A percentile compares a stretch with the other conserved stretches of the same genome.
Conservation (phyloP, 2,329 filamentous ascomycete species). For the Sporothrix variecibatus region DNA sequence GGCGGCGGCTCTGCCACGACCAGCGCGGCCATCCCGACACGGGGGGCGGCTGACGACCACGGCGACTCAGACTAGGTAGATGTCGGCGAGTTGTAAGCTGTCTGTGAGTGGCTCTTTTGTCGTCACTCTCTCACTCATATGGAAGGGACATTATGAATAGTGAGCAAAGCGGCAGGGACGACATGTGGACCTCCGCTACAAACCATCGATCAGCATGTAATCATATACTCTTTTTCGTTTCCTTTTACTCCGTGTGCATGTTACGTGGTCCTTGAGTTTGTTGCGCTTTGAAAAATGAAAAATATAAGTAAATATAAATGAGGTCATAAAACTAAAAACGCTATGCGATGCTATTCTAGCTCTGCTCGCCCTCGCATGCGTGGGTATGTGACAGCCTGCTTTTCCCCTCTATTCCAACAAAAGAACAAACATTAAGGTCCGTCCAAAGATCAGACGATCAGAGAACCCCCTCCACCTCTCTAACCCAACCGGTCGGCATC, state of each 20-base stretch:
- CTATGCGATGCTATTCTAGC: background rate
- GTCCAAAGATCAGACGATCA: background rate
- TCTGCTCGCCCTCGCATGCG: constrained; percentile 1
- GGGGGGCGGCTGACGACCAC: constrained; percentile 47
- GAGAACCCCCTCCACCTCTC: background rate
- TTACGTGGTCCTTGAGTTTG: background rate
- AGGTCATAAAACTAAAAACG: background rate
- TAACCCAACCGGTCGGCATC: constrained; percentile 76
- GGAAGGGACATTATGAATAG: too few species aligned
- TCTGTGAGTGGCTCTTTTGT: background rate
- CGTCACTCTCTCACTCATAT: background rate
- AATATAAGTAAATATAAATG: background rate
- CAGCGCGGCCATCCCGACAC: constrained; percentile 66
- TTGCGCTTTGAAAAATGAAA: background rate
- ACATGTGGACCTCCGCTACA: background rate
- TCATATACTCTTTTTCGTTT: constrained; percentile 17
- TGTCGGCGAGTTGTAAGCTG: background rate
- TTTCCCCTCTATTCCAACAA: background rate
- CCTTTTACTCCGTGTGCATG: background rate
- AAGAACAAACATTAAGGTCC: background rate
- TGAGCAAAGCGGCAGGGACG: background rate
- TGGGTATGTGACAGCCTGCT: constrained; percentile 5
- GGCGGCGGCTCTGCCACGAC: constrained; percentile 47
- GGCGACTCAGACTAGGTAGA: constrained; percentile 33
- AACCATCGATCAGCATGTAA: constrained; percentile 17